Evolutionary conservation across 1,139 yeast species (phyloP).

Genomic region (Blastobotrys serpentis): DNA sequence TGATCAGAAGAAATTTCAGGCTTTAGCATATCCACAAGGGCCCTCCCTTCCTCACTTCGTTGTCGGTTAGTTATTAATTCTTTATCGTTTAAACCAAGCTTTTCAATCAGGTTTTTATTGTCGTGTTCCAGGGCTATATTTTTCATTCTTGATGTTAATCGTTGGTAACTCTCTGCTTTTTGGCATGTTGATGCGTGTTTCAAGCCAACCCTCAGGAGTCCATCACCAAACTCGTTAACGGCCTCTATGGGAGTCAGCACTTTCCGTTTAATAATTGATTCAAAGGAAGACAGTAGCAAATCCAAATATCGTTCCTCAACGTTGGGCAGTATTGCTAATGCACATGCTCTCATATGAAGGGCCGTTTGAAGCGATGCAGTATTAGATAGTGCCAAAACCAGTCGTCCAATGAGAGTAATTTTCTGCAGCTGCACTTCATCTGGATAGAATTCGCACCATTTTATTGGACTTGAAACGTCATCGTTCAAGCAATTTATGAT

Average conservation of each 20-base stretch:
- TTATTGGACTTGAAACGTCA: slow-evolving; percentile 16
- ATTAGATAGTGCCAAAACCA: slow-evolving; percentile 24
- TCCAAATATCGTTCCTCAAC: slow-evolving; percentile 19
- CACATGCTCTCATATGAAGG: slow-evolving; percentile 22
- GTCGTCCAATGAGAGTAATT: slow-evolving; percentile 20
- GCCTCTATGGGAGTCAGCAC: slow-evolving; percentile 9
- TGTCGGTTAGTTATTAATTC: neutral
- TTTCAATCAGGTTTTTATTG: slow-evolving; percentile 12
- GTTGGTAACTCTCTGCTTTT: slow-evolving; percentile 15
- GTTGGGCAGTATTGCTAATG: slow-evolving; percentile 19
- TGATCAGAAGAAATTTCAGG: slow-evolving; percentile 4
- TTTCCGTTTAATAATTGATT: slow-evolving; percentile 19
- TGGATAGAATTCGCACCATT: slow-evolving; percentile 21
- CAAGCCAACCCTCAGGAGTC: slow-evolving; percentile 15
- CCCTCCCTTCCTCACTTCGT: neutral
- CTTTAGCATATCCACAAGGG: neutral
- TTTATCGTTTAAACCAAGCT: slow-evolving; percentile 9
- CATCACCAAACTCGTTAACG: slow-evolving; percentile 18
- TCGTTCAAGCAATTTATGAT: slow-evolving; percentile 16
- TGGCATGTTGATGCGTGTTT: slow-evolving; percentile 13
- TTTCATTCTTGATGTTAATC: slow-evolving; percentile 15
- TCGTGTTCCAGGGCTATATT: slow-evolving; percentile 11
- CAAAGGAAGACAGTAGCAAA: slow-evolving; percentile 21
- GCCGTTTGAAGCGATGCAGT: slow-evolving; percentile 20
- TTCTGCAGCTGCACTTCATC: slow-evolving; percentile 17